A percentile compares a stretch with the other conserved stretches of the same genome.
Conservation (phyloP, 768 basidiomycete genomes). For the Hygrophorus pudorinus region DNA sequence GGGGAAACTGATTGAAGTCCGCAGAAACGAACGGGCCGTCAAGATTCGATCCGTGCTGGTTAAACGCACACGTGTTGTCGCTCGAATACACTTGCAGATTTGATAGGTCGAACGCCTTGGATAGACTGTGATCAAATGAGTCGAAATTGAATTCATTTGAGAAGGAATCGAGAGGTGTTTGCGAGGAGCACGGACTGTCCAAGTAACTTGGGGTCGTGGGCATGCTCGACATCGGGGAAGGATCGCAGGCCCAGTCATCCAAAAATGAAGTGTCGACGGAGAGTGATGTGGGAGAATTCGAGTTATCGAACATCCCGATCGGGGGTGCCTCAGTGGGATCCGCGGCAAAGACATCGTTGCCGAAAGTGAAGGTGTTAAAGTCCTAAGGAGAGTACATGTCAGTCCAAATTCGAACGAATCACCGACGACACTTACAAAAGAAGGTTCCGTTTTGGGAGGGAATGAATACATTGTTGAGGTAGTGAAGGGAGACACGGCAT, state of each 20-base stretch:
- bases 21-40: slow-evolving; percentile 10
- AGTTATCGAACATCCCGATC: not conserved
- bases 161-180: slow-evolving; percentile 12
- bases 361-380: slow-evolving; percentile 37
- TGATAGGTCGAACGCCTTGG: slow-evolving; percentile 7
- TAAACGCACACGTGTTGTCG: not conserved
- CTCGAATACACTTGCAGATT: not conserved
- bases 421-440: slow-evolving; percentile 35
- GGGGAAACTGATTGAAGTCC: slow-evolving; percentile 10
- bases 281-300: slow-evolving; percentile 16
- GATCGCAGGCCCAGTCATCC: slow-evolving; percentile 33
- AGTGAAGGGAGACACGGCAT: slow-evolving; percentile 21
- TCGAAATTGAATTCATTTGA: slow-evolving; percentile 22
- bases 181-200: slow-evolving; percentile 14
- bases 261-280: slow-evolving; percentile 32
- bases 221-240: slow-evolving; percentile 34
- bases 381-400: slow-evolving; percentile 24
- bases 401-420: not conserved
- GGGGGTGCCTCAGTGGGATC: not conserved
- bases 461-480: slow-evolving; percentile 24
- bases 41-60: slow-evolving; percentile 8
- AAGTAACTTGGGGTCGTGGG: slow-evolving; percentile 31
- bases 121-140: slow-evolving; percentile 18
- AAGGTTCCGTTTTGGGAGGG: slow-evolving; percentile 31
- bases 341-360: slow-evolving; percentile 22